Conservation (phyloP, 2,329 filamentous ascomycete species). For the Botrytis galanthina region DNA sequence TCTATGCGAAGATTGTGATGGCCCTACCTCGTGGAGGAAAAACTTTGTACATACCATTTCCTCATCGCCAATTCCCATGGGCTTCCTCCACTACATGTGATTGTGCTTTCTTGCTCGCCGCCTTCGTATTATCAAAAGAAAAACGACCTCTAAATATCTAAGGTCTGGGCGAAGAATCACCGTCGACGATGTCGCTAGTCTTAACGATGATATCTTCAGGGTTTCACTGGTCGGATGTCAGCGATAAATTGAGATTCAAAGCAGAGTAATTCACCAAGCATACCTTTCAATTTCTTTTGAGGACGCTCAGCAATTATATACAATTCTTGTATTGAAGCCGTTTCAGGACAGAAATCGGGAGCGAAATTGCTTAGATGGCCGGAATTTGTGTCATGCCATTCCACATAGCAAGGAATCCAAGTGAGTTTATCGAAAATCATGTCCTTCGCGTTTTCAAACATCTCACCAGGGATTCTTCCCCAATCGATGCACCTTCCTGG, state of each 20-base stretch:
- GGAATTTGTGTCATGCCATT: background rate
- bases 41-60: background rate
- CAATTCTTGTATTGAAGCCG: background rate
- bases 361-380: background rate
- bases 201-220: background rate
- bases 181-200: background rate
- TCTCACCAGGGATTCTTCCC: background rate
- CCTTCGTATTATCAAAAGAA: background rate
- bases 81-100: background rate
- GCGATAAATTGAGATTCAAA: background rate
- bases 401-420: background rate
- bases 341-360: background rate
- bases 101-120: background rate
- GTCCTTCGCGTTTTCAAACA: rapidly evolving
- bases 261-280: background rate
- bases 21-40: background rate
- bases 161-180: background rate
- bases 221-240: background rate
- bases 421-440: background rate
- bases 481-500: slow-evolving; percentile 7
- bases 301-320: background rate
- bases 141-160: background rate
- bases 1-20: background rate
- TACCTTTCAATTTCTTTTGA: background rate
- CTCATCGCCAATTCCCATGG: background rate